A percentile compares a stretch with the other conserved stretches of the same genome.
Evolutionary conservation across 331 rosid genomes (phyloP).

Genomic region (Arachis monticola): DNA sequence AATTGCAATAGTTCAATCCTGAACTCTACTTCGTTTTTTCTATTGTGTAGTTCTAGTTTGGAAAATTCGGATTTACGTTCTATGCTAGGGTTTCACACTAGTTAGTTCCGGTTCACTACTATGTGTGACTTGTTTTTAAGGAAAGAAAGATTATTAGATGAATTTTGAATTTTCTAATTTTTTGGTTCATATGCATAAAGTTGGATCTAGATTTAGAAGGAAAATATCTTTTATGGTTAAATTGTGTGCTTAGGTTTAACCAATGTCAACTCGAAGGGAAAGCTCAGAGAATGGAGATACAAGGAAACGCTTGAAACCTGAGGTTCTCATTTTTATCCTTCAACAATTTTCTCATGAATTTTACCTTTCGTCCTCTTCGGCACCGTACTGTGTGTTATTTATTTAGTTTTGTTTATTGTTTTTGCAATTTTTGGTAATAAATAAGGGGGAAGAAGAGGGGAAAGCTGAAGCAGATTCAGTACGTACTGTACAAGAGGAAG

Average conservation of each 20-base stretch:
- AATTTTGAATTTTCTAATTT: neutral
- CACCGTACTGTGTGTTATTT: neutral
- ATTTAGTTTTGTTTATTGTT: neutral
- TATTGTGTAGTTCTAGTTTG: neutral
- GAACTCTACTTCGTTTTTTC: neutral
- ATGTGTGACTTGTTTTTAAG: neutral
- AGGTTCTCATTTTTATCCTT: slow-evolving; percentile 42
- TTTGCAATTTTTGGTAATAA: neutral
- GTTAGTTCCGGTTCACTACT: slow-evolving; percentile 14
- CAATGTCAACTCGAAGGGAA: slow-evolving; percentile 49
- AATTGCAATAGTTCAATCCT: neutral
- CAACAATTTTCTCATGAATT: neutral
- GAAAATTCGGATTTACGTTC: neutral
- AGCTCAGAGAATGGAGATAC: slow-evolving; percentile 41
- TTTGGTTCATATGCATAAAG: too few relatives aligned
- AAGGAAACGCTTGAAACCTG: slow-evolving; percentile 67
- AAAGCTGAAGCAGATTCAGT: slow-evolving; percentile 51
- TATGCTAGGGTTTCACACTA: slow-evolving; percentile 16
- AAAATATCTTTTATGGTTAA: slow-evolving; percentile 11
- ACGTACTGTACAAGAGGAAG: slow-evolving; percentile 50
- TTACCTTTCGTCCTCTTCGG: slow-evolving; percentile 5
- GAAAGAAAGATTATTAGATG: neutral
- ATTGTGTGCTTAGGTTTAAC: slow-evolving; percentile 25
- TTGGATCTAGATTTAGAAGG: neutral
- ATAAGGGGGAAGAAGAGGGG: slow-evolving; percentile 50